Percentiles rank a stretch among this genome's conserved stretches.
Evolutionary conservation across 2,329 filamentous ascomycete species (phyloP).

Genomic region (Falciphora oryzae): DNA sequence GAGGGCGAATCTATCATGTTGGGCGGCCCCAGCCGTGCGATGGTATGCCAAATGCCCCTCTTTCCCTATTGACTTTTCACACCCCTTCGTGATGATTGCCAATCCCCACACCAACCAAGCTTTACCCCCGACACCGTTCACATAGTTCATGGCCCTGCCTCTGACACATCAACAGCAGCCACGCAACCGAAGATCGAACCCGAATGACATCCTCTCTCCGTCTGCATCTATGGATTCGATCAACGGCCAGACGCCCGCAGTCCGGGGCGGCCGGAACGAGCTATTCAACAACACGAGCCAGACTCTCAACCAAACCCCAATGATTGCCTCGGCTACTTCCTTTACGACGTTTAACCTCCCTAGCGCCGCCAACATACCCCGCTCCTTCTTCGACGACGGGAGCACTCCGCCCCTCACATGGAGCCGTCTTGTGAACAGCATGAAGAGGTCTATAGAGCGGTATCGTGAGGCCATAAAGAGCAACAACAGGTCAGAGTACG

Average conservation of each 20-base stretch:
- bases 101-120: background rate
- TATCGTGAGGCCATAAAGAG: slow-evolving; percentile 87
- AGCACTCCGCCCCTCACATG: slow-evolving; percentile 75
- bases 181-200: slow-evolving; percentile 59
- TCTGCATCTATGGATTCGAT: slow-evolving; percentile 90
- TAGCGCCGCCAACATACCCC: slow-evolving; percentile 58
- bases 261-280: slow-evolving; percentile 52
- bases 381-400: slow-evolving; percentile 89
- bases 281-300: slow-evolving; percentile 43
- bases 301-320: slow-evolving; percentile 36
- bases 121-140: background rate
- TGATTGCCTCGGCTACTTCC: slow-evolving; percentile 54
- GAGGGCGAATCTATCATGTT: slow-evolving; percentile 72
- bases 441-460: slow-evolving; percentile 82
- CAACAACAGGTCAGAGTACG: slow-evolving; percentile 81
- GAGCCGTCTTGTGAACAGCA: slow-evolving; percentile 85
- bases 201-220: slow-evolving; percentile 67
- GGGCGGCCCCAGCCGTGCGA: slow-evolving; percentile 18
- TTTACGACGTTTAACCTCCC: slow-evolving; percentile 57
- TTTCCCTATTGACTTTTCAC: background rate
- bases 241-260: slow-evolving; percentile 58
- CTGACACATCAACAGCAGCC: slow-evolving; percentile 31
- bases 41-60: background rate
- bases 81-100: background rate
- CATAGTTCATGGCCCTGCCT: background rate